Conservation (phyloP, 805 yeast genomes). For the Priceomyces haplophilus region DNA sequence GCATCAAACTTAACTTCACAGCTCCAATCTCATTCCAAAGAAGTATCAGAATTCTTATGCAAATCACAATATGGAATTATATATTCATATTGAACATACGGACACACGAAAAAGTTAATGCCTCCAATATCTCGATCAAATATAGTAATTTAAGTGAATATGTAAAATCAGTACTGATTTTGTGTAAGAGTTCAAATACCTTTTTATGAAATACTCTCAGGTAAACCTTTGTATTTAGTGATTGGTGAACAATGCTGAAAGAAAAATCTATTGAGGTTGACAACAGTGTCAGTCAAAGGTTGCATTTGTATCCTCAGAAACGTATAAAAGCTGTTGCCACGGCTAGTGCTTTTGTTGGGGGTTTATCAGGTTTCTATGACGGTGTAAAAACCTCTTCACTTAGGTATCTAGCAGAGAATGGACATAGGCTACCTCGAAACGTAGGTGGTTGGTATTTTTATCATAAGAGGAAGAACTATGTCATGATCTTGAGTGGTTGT, state of each 20-base stretch:
- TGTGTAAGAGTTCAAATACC: not conserved
- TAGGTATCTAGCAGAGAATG: slow-evolving; percentile 71
- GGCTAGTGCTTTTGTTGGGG: slow-evolving; percentile 42
- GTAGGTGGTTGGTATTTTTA: slow-evolving; percentile 88
- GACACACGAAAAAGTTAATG: not conserved
- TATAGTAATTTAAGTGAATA: not conserved
- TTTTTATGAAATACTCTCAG: not conserved
- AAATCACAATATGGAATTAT: not conserved
- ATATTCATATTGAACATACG: not conserved
- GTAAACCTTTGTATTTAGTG: not conserved
- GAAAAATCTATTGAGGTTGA: not conserved
- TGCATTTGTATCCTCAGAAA: slow-evolving; percentile 47
- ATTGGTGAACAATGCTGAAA: not conserved
- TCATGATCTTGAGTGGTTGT: slow-evolving; percentile 57
- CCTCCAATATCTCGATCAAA: not conserved
- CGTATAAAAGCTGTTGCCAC: slow-evolving; percentile 43
- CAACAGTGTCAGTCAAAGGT: slow-evolving; percentile 33
- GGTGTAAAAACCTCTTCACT: slow-evolving; percentile 58
- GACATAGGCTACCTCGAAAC: slow-evolving; percentile 73
- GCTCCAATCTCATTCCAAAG: not conserved
- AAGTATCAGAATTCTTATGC: not conserved
- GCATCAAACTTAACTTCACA: not conserved
- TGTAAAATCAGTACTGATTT: not conserved
- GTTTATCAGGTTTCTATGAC: slow-evolving; percentile 52
- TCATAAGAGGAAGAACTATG: slow-evolving; percentile 79